These are phyloP conservation scores for Tuber aestivum DNA, from an alignment of 495 filamentous ascomycete species.

Conservation along the genomic window DNA sequence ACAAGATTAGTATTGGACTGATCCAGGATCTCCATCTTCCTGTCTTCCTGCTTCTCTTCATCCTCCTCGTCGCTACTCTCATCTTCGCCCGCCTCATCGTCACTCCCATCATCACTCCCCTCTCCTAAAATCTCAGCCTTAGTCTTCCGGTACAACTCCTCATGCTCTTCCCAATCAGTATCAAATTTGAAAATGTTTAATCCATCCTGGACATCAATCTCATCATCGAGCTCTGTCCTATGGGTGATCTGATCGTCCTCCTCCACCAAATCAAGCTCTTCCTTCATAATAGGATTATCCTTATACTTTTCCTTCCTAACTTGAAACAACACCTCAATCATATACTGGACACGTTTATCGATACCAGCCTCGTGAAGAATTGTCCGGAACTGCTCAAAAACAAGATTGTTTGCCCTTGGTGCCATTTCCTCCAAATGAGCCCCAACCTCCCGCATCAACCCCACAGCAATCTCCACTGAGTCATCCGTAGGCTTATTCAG, in stretches of 20 bases:
- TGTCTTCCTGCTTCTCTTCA: slow-evolving; percentile 58
- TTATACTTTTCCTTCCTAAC: slow-evolving; percentile 94
- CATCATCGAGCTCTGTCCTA: slow-evolving; percentile 66
- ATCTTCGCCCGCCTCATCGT: slow-evolving; percentile 63
- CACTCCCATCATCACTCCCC: slow-evolving; percentile 66
- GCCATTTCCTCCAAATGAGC: slow-evolving; percentile 94
- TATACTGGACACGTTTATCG: slow-evolving; percentile 93
- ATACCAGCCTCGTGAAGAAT: slow-evolving; percentile 94
- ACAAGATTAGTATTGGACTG: slow-evolving; percentile 93
- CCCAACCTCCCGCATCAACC: slow-evolving; percentile 81
- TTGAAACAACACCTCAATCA: slow-evolving; percentile 97
- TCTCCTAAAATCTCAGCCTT: slow-evolving; percentile 94
- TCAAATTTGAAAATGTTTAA: slow-evolving; percentile 96
- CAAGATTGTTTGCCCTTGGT: slow-evolving; percentile 69
- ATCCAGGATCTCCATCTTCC: slow-evolving; percentile 88
- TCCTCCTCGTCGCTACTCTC: slow-evolving; percentile 73
- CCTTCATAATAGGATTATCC: slow-evolving; percentile 80
- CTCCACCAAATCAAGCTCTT: slow-evolving; percentile 90
- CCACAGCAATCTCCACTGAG: slow-evolving; percentile 95
- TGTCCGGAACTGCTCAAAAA: slow-evolving; percentile 91
- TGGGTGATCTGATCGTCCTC: slow-evolving; percentile 98
- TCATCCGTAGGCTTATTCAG: slow-evolving; percentile 94
- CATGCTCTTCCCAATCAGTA: slow-evolving; percentile 79
- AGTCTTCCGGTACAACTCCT: slow-evolving; percentile 79
- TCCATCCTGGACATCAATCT: slow-evolving; percentile 73